A percentile compares a stretch with the other conserved stretches of the same genome.
Conservation (phyloP, 441 rosid species). For the Jatropha podagrica region DNA sequence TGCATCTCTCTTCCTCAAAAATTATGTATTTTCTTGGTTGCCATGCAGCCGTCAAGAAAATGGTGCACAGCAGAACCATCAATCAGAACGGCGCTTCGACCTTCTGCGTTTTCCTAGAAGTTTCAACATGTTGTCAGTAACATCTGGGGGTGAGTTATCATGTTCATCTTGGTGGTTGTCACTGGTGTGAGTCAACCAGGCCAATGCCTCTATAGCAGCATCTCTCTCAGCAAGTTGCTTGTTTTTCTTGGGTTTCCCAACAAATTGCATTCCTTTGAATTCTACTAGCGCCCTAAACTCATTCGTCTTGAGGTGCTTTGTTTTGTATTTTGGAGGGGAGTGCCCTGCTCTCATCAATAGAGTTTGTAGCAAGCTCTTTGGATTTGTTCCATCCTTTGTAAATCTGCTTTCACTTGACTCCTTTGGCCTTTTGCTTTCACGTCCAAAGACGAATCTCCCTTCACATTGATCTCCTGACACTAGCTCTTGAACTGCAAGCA, state of each 20-base stretch:
- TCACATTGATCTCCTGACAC: constrained; percentile 94
- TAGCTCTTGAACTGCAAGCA: constrained; percentile 92
- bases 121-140: constrained; percentile 94
- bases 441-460: constrained; percentile 97
- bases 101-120: constrained; percentile 79
- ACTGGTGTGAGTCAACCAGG: constrained; percentile 93
- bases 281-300: constrained; percentile 97
- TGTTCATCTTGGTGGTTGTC: constrained; percentile 40
- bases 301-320: constrained; percentile 89
- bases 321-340: constrained; percentile 95
- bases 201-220: constrained; percentile 94
- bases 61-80: not conserved
- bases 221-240: constrained; percentile 97
- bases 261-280: constrained; percentile 98
- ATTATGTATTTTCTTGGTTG: not conserved
- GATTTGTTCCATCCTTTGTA: constrained; percentile 85
- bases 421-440: constrained; percentile 64
- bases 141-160: constrained; percentile 61
- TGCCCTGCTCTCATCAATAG: constrained; percentile 96
- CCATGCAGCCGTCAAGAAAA: not conserved
- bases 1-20: not conserved
- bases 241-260: constrained; percentile 90
- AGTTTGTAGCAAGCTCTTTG: constrained; percentile 93
- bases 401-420: constrained; percentile 55
- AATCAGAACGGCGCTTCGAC: constrained; percentile 42